Base-by-base conservation (phyloP, 345 rosid genomes). In the Dovyalis caffra region DNA sequence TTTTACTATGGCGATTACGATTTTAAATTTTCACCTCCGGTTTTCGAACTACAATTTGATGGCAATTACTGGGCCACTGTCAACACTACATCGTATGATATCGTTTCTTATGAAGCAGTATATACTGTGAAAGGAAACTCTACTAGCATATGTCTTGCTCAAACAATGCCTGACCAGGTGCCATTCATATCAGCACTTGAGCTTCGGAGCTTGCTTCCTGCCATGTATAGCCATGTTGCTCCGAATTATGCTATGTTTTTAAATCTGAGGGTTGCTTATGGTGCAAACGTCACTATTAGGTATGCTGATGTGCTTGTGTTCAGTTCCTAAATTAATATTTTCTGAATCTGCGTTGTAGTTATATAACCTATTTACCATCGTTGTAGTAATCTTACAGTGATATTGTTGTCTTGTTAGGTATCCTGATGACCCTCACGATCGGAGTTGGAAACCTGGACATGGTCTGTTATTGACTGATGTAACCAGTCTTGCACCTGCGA, bases 1-100 rank as follows among this genome's bases (percentile, higher is more conserved):
- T 86, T 83, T 64, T 78, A 57, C 34, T 84, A 87, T 21, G 85
- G 86, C 20, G 81, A 87, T 56, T 85, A 87, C 23, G 90, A 87
- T 77, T 7, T 60, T 10, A 81, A 83, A 40, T 79, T 79, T 32
- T 40, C 81, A 25, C 88, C 90, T 14, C 84, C 85, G 0, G 58
- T 69, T 2, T 87, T 87, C 31, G 86, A 73, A 37, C 74, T 87
- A 8, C 83, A 77, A 10, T 73, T 81, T 49, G 86, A 85, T 29
- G 90, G 86, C 11, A 83, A 79, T 33, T 40, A 60, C 12, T 87
- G 85, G 88, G 53, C 9, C 29, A 77, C 79, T 0, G 87, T 87
- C 28, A 75, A 51, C 73, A 83, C 88, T 28, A 65, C 78, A 10
- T 40, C 62, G 14, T 74, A 79, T 65, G 40, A 10, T 33, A 28